A percentile compares a stretch with the other conserved stretches of the same genome.
Evolutionary conservation across 2,329 filamentous ascomycete species (phyloP).

Genomic region (Apiospora marii): DNA sequence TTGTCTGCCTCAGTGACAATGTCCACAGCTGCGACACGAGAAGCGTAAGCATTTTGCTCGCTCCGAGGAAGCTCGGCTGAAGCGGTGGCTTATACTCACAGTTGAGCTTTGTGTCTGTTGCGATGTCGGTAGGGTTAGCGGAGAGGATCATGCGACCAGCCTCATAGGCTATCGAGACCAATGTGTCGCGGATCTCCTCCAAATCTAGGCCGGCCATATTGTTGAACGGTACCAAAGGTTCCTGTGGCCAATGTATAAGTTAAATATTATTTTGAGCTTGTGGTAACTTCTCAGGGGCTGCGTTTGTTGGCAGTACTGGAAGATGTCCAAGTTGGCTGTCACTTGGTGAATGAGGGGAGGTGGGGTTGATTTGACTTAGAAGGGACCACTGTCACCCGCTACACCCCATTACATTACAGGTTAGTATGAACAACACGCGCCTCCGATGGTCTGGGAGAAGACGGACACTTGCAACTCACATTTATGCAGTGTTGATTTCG

Average conservation of each 20-base stretch:
- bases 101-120: conserved; percentile 69
- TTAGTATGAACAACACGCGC: neutral
- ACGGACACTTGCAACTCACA: neutral
- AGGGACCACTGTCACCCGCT: neutral
- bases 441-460: neutral
- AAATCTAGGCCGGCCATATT: conserved; percentile 61
- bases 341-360: neutral
- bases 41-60: neutral
- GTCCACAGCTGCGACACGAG: conserved; percentile 61
- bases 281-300: neutral
- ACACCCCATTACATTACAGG: neutral
- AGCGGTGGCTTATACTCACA: conserved; percentile 50
- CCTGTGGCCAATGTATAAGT: neutral
- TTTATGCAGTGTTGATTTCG: neutral
- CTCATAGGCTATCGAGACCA: conserved; percentile 66
- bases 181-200: conserved; percentile 67
- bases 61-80: neutral
- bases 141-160: conserved; percentile 71
- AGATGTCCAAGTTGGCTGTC: neutral
- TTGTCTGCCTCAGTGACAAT: conserved; percentile 74
- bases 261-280: too few relatives aligned
- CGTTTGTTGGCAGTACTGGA: neutral
- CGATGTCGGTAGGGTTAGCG: conserved; percentile 66
- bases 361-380: neutral
- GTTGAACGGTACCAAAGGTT: too few relatives aligned